Evolutionary conservation across 2,329 filamentous ascomycete species (phyloP), one percentile per base, ranked within the genome.

Genomic region (Helicocarpus griseus): DNA sequence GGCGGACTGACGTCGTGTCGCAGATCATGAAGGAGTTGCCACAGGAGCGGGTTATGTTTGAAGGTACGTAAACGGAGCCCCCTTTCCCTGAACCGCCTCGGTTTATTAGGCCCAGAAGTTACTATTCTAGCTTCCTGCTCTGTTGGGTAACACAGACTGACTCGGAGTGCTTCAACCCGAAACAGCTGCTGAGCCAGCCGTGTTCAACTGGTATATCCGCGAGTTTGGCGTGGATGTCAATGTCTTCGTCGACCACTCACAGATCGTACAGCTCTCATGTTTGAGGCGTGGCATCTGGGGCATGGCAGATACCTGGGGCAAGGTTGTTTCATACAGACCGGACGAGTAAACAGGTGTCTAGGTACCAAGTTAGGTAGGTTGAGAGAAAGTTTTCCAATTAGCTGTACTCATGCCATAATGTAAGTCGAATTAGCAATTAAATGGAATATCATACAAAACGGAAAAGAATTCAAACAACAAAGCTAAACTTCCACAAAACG

Each of bases 171-270:
- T 19, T 26, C 4, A 8, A 36, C 14, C 9, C 28, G n/a, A 4
- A 11, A 29, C 28, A 56, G 77, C 77, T 4, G 77, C 76, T 1
- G 76, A 80, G 45, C 76, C 76, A 0, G 68, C 71, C 24, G 76
- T 79, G 4, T 79, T 77, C 53, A 79, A 77, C 53, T 80, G 75
- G 76, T 80, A 77, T 57, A 69, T 79, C 43, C 65, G 76, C 14
- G 75, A 80, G 60, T 80, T 80, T 61, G 77, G 77, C 5, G 69
- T 76, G 28, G 75, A 80, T 57, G 76, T 80, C 39, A 80, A 80
- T 56, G 56, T 79, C 29, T 79, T 80, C 60, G 75, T 80, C 48
- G 76, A 80, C 56, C 75, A 79, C 59, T 78, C 75, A 35, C 77
- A 80, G 67, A 78, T 79, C 58, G 76, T 79, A 53, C 77, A 80